A percentile compares a stretch with the other conserved stretches of the same genome.
These are phyloP conservation scores for Vigna nakashimae DNA, from an alignment of 306 rosid genomes.

Conservation along the genomic window DNA sequence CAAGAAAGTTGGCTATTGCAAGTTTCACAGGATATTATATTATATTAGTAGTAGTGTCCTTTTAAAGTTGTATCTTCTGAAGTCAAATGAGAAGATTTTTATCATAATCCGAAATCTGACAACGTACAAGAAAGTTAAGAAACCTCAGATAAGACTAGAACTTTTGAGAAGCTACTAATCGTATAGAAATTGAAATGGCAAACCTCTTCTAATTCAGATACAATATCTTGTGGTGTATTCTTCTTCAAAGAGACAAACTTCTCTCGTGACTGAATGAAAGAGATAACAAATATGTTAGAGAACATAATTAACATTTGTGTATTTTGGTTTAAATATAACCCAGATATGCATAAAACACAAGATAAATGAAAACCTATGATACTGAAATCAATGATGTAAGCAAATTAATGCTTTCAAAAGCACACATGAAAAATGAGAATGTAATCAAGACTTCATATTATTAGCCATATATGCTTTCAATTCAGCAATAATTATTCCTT, in stretches of 20 bases:
- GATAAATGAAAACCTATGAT: slow-evolving; percentile 25
- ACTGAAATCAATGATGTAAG: slow-evolving; percentile 22
- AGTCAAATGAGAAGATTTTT: not conserved
- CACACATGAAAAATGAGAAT: slow-evolving; percentile 14
- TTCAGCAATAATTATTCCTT: no score
- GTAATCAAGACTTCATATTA: slow-evolving; percentile 28
- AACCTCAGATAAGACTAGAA: slow-evolving; percentile 3
- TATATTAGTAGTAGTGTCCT: slow-evolving; percentile 14
- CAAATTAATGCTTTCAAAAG: slow-evolving; percentile 29
- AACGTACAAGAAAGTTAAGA: slow-evolving; percentile 20
- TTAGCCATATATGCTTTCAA: not conserved
- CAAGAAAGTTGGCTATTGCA: slow-evolving; percentile 4
- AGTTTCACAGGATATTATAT: slow-evolving; percentile 11
- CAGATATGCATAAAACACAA: slow-evolving; percentile 17
- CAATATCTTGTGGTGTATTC: slow-evolving; percentile 82
- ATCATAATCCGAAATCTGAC: slow-evolving; percentile 19
- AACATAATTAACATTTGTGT: slow-evolving; percentile 15
- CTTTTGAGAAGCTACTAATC: slow-evolving; percentile 30
- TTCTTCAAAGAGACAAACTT: slow-evolving; percentile 93
- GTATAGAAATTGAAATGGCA: slow-evolving; percentile 46
- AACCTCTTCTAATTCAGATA: slow-evolving; percentile 95
- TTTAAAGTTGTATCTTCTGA: slow-evolving; percentile 30
- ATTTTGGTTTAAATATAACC: slow-evolving; percentile 31
- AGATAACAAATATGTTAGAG: slow-evolving; percentile 41
- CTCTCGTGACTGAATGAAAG: slow-evolving; percentile 75